Base-by-base conservation (phyloP, 2,329 filamentous ascomycete species). In the Ceratocystiopsis brevicomis region DNA sequence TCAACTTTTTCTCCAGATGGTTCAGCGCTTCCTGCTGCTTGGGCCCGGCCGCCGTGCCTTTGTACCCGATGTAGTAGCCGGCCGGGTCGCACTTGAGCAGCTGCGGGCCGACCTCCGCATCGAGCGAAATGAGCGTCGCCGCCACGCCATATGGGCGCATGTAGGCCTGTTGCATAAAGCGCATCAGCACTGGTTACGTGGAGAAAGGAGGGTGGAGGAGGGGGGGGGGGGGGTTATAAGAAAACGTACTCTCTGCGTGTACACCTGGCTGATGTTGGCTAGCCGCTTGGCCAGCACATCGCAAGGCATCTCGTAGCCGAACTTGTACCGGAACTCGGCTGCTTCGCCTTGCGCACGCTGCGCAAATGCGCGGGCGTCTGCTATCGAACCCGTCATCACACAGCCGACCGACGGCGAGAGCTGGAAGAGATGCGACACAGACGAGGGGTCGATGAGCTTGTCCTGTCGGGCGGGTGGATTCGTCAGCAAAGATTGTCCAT, bases 1-100 rank as follows among this genome's bases (percentile, higher is more conserved):
- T 94, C 62, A 98, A 77, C 73, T 96, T 96, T 79, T 96, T 96
- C 75, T 98, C 90, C 46, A 98, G 71, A 62, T 93, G 86, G 65
- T 98, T 98, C 59, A 96, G 76, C 49, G 90, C 90, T 71, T 98
- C 90, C 62, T 98, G 90, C 62, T 95, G 88, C 69, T 98, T 98
- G 44, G 90, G 90, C 6, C 90, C 90, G 9, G 90, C 92, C 43
- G 90, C 85, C 39, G 90, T 96, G 52, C 85, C 90, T 69, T 96
- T 96, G 78, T 96, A 98, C 52, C 90, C 90, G 45, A 88, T 86
- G 60, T 90, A 96, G 70, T 98, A 98, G 47, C 90, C 90, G 45
- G 90, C 90, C 40, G 90, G 90, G 59, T 98, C 90, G 60, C 87
- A 95, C 69, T 96, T 98, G 80, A 85, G 96, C 51, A 98, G 74